Evolutionary conservation across 108 stramenopile genomes (phyloP), one percentile per base, ranked within the genome.

Genomic region (Cyclotella sp.): DNA sequence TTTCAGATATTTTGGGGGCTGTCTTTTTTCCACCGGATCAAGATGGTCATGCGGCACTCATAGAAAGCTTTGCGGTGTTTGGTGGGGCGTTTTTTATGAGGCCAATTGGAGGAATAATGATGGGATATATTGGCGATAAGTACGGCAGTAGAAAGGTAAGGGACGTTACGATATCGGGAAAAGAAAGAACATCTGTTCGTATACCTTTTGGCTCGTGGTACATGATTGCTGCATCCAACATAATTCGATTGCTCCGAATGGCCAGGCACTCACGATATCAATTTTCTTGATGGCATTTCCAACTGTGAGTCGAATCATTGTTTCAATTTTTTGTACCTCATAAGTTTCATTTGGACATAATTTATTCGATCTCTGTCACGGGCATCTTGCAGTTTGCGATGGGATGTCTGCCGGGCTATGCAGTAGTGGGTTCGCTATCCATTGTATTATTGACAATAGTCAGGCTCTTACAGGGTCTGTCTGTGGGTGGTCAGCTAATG

Each of bases 11-110:
- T 16, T 53, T 86, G 6, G 58, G 65, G 5, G 70, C 75, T n/a
- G 72, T 81, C 0, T 86, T 86, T 75, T 86, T 86, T 70, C 80
- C 84, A 0, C 85, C 85, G 16, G 40, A 51, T 27, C 71, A 73
- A 69, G 76, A 76, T 26, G 84, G 67, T 0, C 67, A 86, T 69
- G 67, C 85, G 10, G 75, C 76, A 5, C 49, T 78, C 26, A 49
- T 73, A 6, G 72, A 81, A 71, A 73, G 74, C n/a, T 86, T 83
- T 76, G 78, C 71, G 5, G 79, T 86, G 15, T 86, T 86, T 53
- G 85, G 85, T 28, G 82, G 82, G 15, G 85, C 85, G 34, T 86
- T 86, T 66, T 40, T 83, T 3, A 73, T 77, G 51, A 51, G 85
- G 24, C 85, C 85, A 3, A 22, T 84, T 16, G 82, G 82, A 13